These are phyloP conservation scores for Corylus avellana DNA, from an alignment of 306 rosid species.

Conservation along the genomic window DNA sequence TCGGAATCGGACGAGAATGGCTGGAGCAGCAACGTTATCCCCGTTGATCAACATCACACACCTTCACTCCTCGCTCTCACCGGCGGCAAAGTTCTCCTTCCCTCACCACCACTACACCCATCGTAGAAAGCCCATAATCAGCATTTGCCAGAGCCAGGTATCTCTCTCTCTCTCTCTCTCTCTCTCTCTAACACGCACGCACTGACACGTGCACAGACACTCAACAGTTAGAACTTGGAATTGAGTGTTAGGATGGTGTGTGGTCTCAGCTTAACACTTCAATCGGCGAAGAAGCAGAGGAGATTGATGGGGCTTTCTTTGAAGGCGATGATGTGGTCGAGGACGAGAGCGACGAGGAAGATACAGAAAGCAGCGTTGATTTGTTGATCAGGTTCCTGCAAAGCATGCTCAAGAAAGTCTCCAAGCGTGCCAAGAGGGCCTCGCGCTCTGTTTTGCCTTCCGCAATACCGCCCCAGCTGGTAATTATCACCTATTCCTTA, in stretches of 20 bases:
- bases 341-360: conserved; percentile 55
- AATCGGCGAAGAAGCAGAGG: conserved; percentile 40
- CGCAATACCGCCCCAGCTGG: conserved; percentile 62
- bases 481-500: conserved; percentile 30
- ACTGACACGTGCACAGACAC: neutral
- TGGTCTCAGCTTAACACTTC: conserved; percentile 47
- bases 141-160: conserved; percentile 40
- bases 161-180: neutral
- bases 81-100: conserved; percentile 18
- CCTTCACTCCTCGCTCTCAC: conserved; percentile 30
- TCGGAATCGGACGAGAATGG: conserved; percentile 32
- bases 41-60: conserved; percentile 22
- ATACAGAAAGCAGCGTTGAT: conserved; percentile 66
- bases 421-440: conserved; percentile 72
- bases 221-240: neutral
- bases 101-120: conserved; percentile 20
- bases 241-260: neutral
- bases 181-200: neutral
- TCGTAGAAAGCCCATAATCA: conserved; percentile 30
- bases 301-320: conserved; percentile 43
- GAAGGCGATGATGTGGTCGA: conserved; percentile 45
- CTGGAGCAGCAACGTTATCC: conserved; percentile 33
- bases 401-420: conserved; percentile 64
- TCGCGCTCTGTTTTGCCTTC: conserved; percentile 66
- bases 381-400: conserved; percentile 63